Evolutionary conservation across 768 basidiomycete species (phyloP).

Genomic region (Leccinum subgranulosum): DNA sequence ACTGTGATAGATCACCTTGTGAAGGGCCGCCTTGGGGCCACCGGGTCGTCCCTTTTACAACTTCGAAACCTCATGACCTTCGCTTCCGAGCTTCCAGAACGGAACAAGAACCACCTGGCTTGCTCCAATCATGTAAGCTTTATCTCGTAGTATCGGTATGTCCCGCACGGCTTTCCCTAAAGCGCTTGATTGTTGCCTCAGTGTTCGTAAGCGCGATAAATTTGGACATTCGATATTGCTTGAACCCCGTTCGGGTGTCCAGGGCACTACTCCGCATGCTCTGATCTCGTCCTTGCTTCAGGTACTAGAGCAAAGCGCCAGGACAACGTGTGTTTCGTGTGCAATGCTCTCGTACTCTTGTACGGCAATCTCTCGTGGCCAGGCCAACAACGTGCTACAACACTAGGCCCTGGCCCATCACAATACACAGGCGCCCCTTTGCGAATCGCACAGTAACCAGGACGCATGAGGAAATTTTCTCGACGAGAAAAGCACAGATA

Average conservation of each 20-base stretch:
- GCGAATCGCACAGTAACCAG: constrained; percentile 17
- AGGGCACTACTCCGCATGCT: neutral
- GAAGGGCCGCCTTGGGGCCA: neutral
- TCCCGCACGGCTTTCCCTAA: neutral
- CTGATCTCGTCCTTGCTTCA: constrained; percentile 1
- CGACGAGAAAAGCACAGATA: constrained; percentile 20
- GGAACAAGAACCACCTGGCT: constrained; percentile 20
- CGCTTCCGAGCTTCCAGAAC: constrained; percentile 26
- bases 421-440: constrained; percentile 10
- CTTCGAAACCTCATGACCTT: constrained; percentile 11
- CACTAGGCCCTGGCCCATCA: constrained; percentile 9
- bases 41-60: constrained; percentile 15
- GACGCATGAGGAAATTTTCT: constrained; percentile 18
- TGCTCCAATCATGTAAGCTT: constrained; percentile 17
- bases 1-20: constrained; percentile 25
- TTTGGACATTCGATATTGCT: neutral
- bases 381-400: constrained; percentile 3
- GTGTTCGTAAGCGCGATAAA: constrained; percentile 7
- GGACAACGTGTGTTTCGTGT: constrained; percentile 19
- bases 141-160: neutral
- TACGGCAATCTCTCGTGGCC: constrained; percentile 5
- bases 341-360: constrained; percentile 7
- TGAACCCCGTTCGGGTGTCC: neutral
- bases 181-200: constrained; percentile 1
- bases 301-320: neutral